These are phyloP conservation scores for Fennellomyces sp. DNA, from an alignment of 371 early-diverging fungal genomes.

Conservation along the genomic window DNA sequence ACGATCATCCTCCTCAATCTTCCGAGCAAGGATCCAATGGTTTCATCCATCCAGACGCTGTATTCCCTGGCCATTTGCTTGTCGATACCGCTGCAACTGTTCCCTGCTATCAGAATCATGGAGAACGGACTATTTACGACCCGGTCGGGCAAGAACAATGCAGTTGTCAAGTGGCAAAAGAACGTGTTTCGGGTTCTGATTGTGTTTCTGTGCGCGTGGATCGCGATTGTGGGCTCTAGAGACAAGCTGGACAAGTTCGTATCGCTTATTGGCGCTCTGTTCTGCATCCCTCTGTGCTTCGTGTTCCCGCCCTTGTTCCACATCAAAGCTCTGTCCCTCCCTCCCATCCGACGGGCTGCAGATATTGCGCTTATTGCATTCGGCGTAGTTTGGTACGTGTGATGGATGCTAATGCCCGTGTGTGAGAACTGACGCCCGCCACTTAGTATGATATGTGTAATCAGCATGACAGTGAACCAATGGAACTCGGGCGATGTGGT, in stretches of 20 bases:
- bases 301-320: constrained; percentile 88
- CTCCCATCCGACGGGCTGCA: constrained; percentile 32
- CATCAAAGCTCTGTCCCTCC: constrained; percentile 59
- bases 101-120: constrained; percentile 86
- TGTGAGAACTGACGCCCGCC: neutral
- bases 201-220: constrained; percentile 65
- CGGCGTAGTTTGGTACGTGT: constrained; percentile 56
- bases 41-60: constrained; percentile 71
- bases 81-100: constrained; percentile 83
- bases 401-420: neutral
- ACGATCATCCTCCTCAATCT: constrained; percentile 83
- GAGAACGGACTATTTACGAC: constrained; percentile 72
- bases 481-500: constrained; percentile 47
- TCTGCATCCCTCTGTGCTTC: constrained; percentile 72
- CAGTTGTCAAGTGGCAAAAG: constrained; percentile 87
- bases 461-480: constrained; percentile 31
- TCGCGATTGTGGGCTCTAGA: constrained; percentile 74
- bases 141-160: constrained; percentile 68
- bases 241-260: constrained; percentile 86
- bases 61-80: constrained; percentile 88
- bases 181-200: constrained; percentile 76
- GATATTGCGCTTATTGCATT: constrained; percentile 67
- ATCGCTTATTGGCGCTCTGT: constrained; percentile 69
- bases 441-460: constrained; percentile 29
- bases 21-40: constrained; percentile 65